phyloP scores from a whole-genome alignment of 352 stramenopile species.

The Phytophthora rubi region DNA sequence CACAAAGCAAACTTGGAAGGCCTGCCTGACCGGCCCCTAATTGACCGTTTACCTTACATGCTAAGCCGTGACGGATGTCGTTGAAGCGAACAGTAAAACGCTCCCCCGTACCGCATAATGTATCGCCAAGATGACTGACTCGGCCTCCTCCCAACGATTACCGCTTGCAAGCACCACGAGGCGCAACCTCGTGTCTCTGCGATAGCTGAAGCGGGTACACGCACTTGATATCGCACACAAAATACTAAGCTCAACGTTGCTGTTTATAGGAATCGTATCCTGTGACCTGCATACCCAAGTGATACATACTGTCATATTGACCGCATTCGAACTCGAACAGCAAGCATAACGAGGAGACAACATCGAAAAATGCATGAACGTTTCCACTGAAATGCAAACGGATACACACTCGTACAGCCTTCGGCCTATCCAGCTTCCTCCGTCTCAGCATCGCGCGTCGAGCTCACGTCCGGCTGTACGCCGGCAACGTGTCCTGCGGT shows the following conservation, averaged over 20 bases:
- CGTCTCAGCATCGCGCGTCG: neutral
- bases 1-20: too few relatives aligned
- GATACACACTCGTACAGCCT: neutral
- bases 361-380: neutral
- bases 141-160: neutral
- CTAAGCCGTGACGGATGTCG: neutral
- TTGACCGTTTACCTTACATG: too few relatives aligned
- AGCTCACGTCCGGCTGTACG: conserved; percentile 7
- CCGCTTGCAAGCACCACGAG: neutral
- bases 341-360: neutral
- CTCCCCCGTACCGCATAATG: neutral
- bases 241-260: neutral
- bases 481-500: conserved; percentile 29
- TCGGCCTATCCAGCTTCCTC: neutral
- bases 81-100: neutral
- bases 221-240: neutral
- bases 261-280: neutral
- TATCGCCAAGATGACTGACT: neutral
- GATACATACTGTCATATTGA: too few relatives aligned
- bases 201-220: neutral
- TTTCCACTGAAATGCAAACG: neutral
- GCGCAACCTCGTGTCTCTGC: neutral
- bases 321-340: too few relatives aligned
- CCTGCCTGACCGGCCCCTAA: too few relatives aligned
- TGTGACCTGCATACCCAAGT: neutral